phyloP scores from a whole-genome alignment of 805 yeast species.

The Wickerhamiella allomyrinae region DNA sequence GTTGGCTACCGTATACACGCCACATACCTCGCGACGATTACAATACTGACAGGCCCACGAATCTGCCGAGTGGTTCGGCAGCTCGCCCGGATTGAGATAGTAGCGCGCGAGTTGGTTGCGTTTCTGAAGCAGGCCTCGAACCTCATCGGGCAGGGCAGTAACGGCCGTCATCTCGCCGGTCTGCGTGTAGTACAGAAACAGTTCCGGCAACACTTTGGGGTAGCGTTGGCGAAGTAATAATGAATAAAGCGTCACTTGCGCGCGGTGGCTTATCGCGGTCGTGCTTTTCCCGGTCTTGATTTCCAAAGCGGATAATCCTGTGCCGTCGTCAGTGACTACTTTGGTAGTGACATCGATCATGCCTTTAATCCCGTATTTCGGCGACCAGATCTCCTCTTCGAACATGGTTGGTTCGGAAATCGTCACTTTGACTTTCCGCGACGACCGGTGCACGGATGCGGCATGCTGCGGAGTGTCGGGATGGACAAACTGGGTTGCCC shows the following conservation, averaged over 20 bases:
- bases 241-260: slow-evolving; percentile 75
- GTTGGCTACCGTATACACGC: slow-evolving; percentile 15
- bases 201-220: slow-evolving; percentile 47
- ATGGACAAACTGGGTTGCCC: slow-evolving; percentile 17
- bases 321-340: slow-evolving; percentile 30
- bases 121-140: slow-evolving; percentile 53
- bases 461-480: slow-evolving; percentile 5
- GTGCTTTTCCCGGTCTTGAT: slow-evolving; percentile 63
- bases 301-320: slow-evolving; percentile 52
- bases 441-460: slow-evolving; percentile 13
- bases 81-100: slow-evolving; percentile 29
- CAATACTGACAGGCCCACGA: slow-evolving; percentile 26
- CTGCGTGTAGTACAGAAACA: slow-evolving; percentile 62
- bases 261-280: slow-evolving; percentile 55
- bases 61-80: slow-evolving; percentile 12
- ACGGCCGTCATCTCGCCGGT: slow-evolving; percentile 40
- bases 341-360: slow-evolving; percentile 77
- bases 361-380: slow-evolving; percentile 79
- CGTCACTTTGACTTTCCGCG: slow-evolving; percentile 31
- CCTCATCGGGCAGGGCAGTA: slow-evolving; percentile 39
- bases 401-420: slow-evolving; percentile 29
- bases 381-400: slow-evolving; percentile 89
- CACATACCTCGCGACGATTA: slow-evolving; percentile 17
- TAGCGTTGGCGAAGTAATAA: slow-evolving; percentile 68
- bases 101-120: slow-evolving; percentile 56